phyloP scores from a whole-genome alignment of 768 basidiomycete species.

The Sporobolomyces roseus region DNA sequence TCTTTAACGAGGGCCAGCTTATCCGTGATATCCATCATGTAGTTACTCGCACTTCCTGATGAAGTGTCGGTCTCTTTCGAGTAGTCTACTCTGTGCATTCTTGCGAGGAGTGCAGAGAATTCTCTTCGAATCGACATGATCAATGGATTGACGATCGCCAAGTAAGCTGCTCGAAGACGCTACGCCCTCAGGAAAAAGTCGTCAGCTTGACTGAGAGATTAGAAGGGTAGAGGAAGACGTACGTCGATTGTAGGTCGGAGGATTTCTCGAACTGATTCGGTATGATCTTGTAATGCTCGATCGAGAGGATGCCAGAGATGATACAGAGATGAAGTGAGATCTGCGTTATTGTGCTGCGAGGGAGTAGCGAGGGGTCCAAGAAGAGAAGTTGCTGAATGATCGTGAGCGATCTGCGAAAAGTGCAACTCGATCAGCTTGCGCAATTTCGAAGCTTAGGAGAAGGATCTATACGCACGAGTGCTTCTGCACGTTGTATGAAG shows the following conservation, averaged over 20 bases:
- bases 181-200: neutral
- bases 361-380: conserved; percentile 72
- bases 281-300: conserved; percentile 66
- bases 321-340: conserved; percentile 73
- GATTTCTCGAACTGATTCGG: conserved; percentile 45
- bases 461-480: too few species aligned
- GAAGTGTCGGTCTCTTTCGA: conserved; percentile 57
- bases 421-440: too few species aligned
- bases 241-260: conserved; percentile 39
- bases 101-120: conserved; percentile 68
- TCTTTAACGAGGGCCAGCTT: conserved; percentile 76
- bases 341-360: conserved; percentile 72
- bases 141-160: conserved; percentile 47
- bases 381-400: conserved; percentile 71
- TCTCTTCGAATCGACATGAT: conserved; percentile 64
- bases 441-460: too few species aligned
- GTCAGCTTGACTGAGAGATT: neutral
- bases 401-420: conserved; percentile 62
- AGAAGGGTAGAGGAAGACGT: neutral
- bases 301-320: conserved; percentile 67
- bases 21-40: conserved; percentile 87
- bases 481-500: conserved; percentile 62
- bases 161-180: conserved; percentile 42
- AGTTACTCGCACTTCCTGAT: conserved; percentile 46
- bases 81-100: conserved; percentile 81